Evolutionary conservation across 2,329 filamentous ascomycete species (phyloP).

Genomic region (Moelleriella libera): DNA sequence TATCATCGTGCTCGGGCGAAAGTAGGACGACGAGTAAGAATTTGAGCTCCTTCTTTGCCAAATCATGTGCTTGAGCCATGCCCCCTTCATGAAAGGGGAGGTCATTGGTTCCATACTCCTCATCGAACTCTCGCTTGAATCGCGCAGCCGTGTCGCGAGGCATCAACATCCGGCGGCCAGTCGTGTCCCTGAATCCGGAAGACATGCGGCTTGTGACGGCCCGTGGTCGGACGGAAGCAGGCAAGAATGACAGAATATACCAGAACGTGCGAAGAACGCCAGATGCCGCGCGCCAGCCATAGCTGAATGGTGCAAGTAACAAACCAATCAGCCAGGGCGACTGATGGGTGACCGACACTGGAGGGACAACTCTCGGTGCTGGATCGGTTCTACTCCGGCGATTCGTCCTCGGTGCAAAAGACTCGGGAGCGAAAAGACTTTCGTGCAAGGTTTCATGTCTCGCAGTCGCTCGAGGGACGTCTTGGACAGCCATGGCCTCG

Average conservation of each 20-base stretch:
- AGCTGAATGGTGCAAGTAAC: slow-evolving; percentile 66
- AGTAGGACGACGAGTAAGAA: slow-evolving; percentile 81
- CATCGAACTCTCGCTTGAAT: slow-evolving; percentile 87
- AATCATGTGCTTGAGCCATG: slow-evolving; percentile 81
- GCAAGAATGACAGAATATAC: slow-evolving; percentile 70
- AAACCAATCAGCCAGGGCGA: slow-evolving; percentile 66
- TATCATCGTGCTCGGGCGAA: slow-evolving; percentile 92
- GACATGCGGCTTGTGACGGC: slow-evolving; percentile 38
- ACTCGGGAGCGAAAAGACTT: slow-evolving; percentile 27
- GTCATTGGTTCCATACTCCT: slow-evolving; percentile 65
- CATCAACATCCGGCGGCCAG: slow-evolving; percentile 60
- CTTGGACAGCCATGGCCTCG: slow-evolving; percentile 54
- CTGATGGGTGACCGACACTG: slow-evolving; percentile 51
- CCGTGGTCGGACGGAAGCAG: slow-evolving; percentile 44
- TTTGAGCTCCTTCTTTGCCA: slow-evolving; percentile 80
- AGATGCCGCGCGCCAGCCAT: slow-evolving; percentile 60
- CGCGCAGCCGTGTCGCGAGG: slow-evolving; percentile 78
- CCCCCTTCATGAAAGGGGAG: slow-evolving; percentile 77
- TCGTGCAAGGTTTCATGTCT: slow-evolving; percentile 64
- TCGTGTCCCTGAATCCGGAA: slow-evolving; percentile 42
- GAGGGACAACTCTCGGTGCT: slow-evolving; percentile 78
- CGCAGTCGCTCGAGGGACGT: slow-evolving; percentile 45
- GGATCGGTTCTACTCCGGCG: slow-evolving; percentile 33
- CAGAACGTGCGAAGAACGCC: slow-evolving; percentile 58
- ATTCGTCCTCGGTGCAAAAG: slow-evolving; percentile 9